Evolutionary conservation across 805 yeast species (phyloP).

Genomic region (Yamadazyma nakazawae): DNA sequence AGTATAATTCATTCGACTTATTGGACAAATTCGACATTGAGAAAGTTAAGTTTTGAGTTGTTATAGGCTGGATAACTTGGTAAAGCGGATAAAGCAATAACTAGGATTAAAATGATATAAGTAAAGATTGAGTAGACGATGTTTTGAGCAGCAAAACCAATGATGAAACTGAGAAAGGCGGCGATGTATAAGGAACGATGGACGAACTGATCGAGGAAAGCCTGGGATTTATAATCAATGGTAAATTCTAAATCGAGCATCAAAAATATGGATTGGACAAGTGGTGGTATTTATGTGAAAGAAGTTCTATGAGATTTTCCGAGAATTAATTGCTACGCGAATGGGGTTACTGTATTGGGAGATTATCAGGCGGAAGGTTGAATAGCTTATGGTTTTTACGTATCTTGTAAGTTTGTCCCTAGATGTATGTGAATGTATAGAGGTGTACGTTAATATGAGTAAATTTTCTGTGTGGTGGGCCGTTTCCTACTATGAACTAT

Average conservation of each 20-base stretch:
- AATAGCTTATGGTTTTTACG: too few species aligned
- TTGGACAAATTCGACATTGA: conserved; percentile 24
- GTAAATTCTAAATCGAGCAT: conserved; percentile 26
- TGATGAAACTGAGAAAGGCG: conserved; percentile 38
- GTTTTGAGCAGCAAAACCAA: conserved; percentile 50
- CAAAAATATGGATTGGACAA: neutral
- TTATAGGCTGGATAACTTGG: conserved; percentile 63
- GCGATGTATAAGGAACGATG: conserved; percentile 24
- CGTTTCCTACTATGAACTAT: too few species aligned
- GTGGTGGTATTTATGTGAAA: neutral
- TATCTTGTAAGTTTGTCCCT: too few species aligned
- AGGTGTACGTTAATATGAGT: too few species aligned
- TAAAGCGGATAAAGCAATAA: conserved; percentile 33
- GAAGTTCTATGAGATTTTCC: neutral
- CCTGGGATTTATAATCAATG: conserved; percentile 56
- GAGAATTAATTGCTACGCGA: conserved; percentile 1
- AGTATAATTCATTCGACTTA: conserved; percentile 29
- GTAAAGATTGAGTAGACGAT: conserved; percentile 35
- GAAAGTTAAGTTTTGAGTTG: conserved; percentile 48
- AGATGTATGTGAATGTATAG: too few species aligned
- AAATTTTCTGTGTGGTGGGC: too few species aligned
- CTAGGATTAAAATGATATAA: conserved; percentile 33
- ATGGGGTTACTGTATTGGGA: neutral
- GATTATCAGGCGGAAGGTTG: too few species aligned
- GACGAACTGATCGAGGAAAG: conserved; percentile 33